Base-by-base conservation (phyloP, 129 eudicot species). In the Arctium lappa region DNA sequence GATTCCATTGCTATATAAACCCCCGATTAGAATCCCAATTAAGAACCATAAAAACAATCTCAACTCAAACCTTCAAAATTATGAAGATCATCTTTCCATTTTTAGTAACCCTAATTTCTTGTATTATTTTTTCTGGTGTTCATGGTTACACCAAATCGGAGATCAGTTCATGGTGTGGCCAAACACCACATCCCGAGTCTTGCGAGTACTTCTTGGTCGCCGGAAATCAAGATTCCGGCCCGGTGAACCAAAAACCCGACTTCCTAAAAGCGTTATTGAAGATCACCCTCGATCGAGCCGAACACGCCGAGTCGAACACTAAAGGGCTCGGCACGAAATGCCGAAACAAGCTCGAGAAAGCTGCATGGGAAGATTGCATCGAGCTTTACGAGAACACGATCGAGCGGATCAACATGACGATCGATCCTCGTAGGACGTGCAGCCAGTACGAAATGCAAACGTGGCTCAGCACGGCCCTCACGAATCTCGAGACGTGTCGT, bases 281-380 rank as follows among this genome's bases (percentile, higher is more conserved):
- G 46, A 73, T 81, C 3, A 89, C 97, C 31, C 80, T 92, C 29
- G 90, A 83, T 15, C 90, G 89, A 0, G 90, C 92, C 22, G 1
- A 36, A 60, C 72, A 81, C 3, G 97, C 93, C 0, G 77, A 82
- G 6, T 11, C 37, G 1, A 82, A 85, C 79, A 84, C 91, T 1
- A 79, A 82, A 10, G 80, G 84, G 12, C 89, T 92, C 1, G 97
- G 98, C 78, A 4, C 87, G 1, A 89, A 86, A 72, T 92, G 92
- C 13, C 76, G 89, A 6, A 86, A 87, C 87, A 75, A 75, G 65
- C 77, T 53, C 1, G 97, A 95, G 63, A 92, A 90, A 6, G 94
- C 92, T 34, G 98, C 97, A 34, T 95, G 97, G 97, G 90, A 86
- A 73, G 97, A 91, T 40, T 93, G 98, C 37, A 27, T 88, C 0